Conservation (phyloP, 2,329 filamentous ascomycete species). For the Colletotrichum eleusines region DNA sequence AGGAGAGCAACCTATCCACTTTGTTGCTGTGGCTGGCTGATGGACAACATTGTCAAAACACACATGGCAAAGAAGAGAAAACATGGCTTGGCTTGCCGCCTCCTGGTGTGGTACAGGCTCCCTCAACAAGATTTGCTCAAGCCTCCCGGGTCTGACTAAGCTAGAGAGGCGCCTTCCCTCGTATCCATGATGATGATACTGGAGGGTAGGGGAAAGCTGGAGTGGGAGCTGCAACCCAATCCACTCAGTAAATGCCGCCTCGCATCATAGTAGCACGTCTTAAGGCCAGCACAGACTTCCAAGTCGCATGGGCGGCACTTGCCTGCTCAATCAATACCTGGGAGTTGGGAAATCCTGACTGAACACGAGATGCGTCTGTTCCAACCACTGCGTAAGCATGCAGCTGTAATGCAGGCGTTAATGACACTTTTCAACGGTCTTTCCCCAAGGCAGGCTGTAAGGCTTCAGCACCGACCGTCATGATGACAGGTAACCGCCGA, state of each 20-base stretch:
- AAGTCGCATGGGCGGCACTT: conserved; percentile 17
- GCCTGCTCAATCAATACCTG: neutral
- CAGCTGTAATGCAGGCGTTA: conserved; percentile 11
- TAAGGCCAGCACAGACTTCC: conserved; percentile 23
- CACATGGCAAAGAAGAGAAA: neutral
- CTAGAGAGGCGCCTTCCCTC: neutral
- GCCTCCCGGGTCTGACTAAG: conserved; percentile 14
- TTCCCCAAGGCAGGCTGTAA: neutral
- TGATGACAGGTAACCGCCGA: neutral
- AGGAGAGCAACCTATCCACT: neutral
- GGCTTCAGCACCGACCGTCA: neutral
- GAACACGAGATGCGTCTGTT: conserved; percentile 13
- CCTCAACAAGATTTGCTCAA: neutral
- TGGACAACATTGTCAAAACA: neutral
- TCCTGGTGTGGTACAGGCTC: neutral
- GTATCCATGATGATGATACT: neutral
- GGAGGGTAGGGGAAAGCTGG: neutral
- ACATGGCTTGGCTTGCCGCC: neutral
- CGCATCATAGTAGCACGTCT: conserved; percentile 24
- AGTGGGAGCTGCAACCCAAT: conserved; percentile 1
- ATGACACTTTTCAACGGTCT: neutral
- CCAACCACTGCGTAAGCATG: neutral
- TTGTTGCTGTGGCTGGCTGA: neutral
- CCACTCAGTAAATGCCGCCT: conserved; percentile 19
- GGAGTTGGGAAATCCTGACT: neutral